Evolutionary conservation across 2,329 filamentous ascomycete species (phyloP), one percentile per base, ranked within the genome.

Genomic region (Diaporthe sp.): DNA sequence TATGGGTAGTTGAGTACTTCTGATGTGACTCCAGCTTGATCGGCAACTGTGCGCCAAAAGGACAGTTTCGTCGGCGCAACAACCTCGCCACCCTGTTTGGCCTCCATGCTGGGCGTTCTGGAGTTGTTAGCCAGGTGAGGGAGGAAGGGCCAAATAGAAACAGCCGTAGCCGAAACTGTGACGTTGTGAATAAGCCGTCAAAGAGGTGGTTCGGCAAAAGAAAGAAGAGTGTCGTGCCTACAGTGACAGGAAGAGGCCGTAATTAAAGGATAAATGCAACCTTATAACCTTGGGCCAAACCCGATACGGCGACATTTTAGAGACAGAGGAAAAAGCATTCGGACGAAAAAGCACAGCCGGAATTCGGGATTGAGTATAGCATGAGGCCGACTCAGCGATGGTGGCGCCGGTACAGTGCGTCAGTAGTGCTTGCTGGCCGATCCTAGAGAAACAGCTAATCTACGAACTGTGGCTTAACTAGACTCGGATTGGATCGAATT

Each of bases 1-100:
- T 86, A 88, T 8, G 12, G 58, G n/a, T 61, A 61, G 37, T 61
- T 44, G 58, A 61, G 58, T 61, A 61, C 58, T 61, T 81, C 79
- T 77, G 86, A 82, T 0, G 85, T 88, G 59, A 89, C 80, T 39
- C 82, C 82, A 37, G 83, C 84, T 75, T 87, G 86, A 74, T 88
- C 83, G 25, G 81, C 74, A 25, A 88, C 83, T 65, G 87, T 78
- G 55, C 84, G 80, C 81, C 83, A 87, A 77, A 83, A 79, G 8
- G 83, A 39, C 6, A 74, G 47, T 51, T 22, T 63, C 47, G 58
- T 50, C 27, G 44, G 44, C 5, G 12, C 27, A 19, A 68, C 44
- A 7, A 9, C 63, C 25, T 68, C 63, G 44, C 27, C 63, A 27
- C 44, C 44, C 0, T 51, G 3, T 25, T 68, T 30, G 58, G 4